Evolutionary conservation across 495 filamentous ascomycete genomes (phyloP).

Genomic region (Penicillium argentinense): DNA sequence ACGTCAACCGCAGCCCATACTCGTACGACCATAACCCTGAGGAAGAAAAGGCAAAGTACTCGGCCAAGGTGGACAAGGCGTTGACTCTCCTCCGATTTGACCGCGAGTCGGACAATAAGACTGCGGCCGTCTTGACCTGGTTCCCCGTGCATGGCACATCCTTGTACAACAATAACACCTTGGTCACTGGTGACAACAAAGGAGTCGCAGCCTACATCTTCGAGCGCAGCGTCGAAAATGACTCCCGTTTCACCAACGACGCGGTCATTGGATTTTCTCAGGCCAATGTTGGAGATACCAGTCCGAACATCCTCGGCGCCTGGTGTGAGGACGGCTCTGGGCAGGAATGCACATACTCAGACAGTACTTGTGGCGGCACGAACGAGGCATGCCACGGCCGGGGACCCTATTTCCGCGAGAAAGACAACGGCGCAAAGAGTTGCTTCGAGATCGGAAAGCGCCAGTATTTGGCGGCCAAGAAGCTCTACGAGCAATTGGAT

Average conservation of each 20-base stretch:
- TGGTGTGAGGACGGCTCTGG: slow-evolving; percentile 75
- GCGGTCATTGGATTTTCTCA: slow-evolving; percentile 95
- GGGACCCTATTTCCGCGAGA: slow-evolving; percentile 73
- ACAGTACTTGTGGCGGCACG: slow-evolving; percentile 77
- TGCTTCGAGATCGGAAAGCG: slow-evolving; percentile 72
- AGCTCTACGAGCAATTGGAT: slow-evolving; percentile 57
- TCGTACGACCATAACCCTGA: slow-evolving; percentile 89
- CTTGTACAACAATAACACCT: slow-evolving; percentile 87
- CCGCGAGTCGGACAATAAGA: slow-evolving; percentile 67
- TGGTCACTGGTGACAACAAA: slow-evolving; percentile 94
- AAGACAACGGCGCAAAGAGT: slow-evolving; percentile 69
- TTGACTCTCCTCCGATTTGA: slow-evolving; percentile 83
- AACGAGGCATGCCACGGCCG: slow-evolving; percentile 80
- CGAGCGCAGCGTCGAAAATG: slow-evolving; percentile 65
- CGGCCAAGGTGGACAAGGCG: slow-evolving; percentile 78
- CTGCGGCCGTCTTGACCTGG: slow-evolving; percentile 82
- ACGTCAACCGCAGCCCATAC: slow-evolving; percentile 87
- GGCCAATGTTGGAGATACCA: slow-evolving; percentile 90
- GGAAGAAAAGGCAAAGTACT: slow-evolving; percentile 72
- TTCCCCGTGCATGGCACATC: slow-evolving; percentile 94
- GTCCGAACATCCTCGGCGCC: slow-evolving; percentile 85
- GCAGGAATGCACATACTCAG: slow-evolving; percentile 64
- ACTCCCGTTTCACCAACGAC: slow-evolving; percentile 53
- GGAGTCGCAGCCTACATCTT: slow-evolving; percentile 87
- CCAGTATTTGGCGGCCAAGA: slow-evolving; percentile 63